These are phyloP conservation scores for Polygonum maritimum DNA, from an alignment of 148 eudicot species.

Conservation along the genomic window DNA sequence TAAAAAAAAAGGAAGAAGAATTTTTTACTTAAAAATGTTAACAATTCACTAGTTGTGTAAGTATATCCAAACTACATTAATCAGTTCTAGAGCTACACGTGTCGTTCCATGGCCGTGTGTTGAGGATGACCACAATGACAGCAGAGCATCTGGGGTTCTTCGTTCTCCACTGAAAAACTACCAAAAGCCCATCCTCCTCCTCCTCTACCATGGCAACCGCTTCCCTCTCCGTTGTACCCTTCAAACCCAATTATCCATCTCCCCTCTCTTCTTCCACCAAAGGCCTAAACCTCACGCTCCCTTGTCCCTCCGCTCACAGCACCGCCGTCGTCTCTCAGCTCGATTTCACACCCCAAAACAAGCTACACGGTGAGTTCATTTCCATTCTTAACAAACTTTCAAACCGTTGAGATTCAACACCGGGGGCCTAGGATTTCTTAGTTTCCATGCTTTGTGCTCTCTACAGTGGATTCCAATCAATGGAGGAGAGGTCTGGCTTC, in stretches of 20 bases:
- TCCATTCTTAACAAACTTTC: neutral
- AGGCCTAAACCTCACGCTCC: neutral
- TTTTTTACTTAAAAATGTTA: too few relatives aligned
- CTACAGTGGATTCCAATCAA: slow-evolving; percentile 28
- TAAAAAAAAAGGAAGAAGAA: too few relatives aligned
- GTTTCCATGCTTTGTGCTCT: neutral
- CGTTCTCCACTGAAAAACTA: neutral
- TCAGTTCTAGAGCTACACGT: neutral
- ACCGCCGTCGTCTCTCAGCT: slow-evolving; percentile 23
- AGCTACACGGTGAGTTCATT: slow-evolving; percentile 19
- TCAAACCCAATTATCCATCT: neutral
- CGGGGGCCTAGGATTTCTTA: neutral
- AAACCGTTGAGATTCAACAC: too few relatives aligned
- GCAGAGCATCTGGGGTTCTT: neutral
- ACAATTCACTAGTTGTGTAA: too few relatives aligned
- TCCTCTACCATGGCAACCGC: slow-evolving; percentile 1
- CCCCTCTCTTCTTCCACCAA: neutral
- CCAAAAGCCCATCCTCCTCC: neutral
- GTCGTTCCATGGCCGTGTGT: neutral
- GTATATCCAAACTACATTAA: too few relatives aligned
- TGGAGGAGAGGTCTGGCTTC: slow-evolving; percentile 45
- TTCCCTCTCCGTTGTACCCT: neutral
- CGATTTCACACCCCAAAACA: slow-evolving; percentile 16
- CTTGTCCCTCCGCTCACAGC: neutral
- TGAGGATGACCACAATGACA: neutral